phyloP scores from a whole-genome alignment of 495 filamentous ascomycete genomes.

The Lichenothelia convexa region DNA sequence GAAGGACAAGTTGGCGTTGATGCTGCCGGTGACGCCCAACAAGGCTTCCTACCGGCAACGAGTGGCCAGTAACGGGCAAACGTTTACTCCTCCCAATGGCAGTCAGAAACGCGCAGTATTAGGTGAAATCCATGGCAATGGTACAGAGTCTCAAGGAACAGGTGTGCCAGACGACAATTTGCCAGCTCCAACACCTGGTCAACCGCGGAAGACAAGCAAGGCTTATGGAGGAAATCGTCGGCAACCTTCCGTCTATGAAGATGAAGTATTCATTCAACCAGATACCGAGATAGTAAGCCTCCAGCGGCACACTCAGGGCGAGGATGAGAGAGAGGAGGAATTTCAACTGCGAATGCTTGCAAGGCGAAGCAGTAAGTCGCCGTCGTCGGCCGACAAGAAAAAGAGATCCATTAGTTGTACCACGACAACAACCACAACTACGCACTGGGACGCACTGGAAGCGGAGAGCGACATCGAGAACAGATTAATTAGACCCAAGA shows the following conservation, averaged over 20 bases:
- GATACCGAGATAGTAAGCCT: conserved; percentile 30
- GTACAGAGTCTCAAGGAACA: conserved; percentile 26
- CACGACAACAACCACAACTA: conserved; percentile 37
- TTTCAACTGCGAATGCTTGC: conserved; percentile 50
- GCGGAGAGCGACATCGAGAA: conserved; percentile 20
- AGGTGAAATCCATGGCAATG: conserved; percentile 75
- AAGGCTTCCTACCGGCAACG: conserved; percentile 38
- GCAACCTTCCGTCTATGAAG: conserved; percentile 20
- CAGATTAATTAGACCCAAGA: conserved; percentile 40
- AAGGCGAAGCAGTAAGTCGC: conserved; percentile 25
- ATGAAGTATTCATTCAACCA: conserved; percentile 20
- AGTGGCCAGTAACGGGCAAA: conserved; percentile 37
- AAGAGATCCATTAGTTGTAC: conserved; percentile 38
- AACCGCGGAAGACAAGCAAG: conserved; percentile 73
- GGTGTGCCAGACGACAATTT: conserved; percentile 56
- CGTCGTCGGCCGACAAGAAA: conserved; percentile 28
- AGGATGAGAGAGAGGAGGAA: conserved; percentile 58
- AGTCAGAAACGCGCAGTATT: conserved; percentile 65
- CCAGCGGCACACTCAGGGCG: conserved; percentile 33
- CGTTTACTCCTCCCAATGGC: conserved; percentile 67
- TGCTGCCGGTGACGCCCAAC: conserved; percentile 60
- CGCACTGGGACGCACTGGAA: conserved; percentile 11
- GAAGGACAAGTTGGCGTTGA: conserved; percentile 42
- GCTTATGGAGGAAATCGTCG: conserved; percentile 30
- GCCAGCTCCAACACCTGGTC: conserved; percentile 86